phyloP scores from a whole-genome alignment of 78 protist species.

The Dictyostelium firmibasis region DNA sequence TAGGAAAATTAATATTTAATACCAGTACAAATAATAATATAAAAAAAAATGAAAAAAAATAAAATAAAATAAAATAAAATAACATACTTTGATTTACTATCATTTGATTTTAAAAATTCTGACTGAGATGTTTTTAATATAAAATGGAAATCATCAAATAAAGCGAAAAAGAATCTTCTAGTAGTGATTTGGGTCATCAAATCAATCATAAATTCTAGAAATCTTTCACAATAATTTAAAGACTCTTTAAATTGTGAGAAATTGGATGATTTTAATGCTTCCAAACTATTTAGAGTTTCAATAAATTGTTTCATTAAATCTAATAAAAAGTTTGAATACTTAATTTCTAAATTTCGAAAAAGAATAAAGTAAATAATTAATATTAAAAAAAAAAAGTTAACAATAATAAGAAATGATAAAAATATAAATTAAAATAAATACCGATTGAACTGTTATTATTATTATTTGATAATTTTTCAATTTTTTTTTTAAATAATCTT shows the following conservation, averaged over 20 bases:
- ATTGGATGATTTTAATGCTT: background rate
- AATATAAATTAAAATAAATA: background rate
- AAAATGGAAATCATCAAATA: conserved; percentile 84
- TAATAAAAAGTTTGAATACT: conserved; percentile 22
- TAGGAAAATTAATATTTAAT: conserved; percentile 44
- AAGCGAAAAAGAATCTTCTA: conserved; percentile 87
- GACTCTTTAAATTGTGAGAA: background rate
- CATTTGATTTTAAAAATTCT: background rate
- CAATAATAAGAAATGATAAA: background rate
- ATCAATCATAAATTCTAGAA: conserved; percentile 88
- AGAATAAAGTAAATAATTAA: background rate
- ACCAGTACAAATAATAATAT: no score
- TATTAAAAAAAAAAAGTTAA: background rate
- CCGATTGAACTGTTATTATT: background rate
- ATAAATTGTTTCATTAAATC: background rate
- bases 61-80: conserved; percentile 14
- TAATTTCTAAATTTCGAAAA: conserved; percentile 1
- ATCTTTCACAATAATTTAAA: conserved; percentile 66
- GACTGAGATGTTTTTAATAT: conserved; percentile 49
- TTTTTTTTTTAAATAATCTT: conserved; percentile 22
- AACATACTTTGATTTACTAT: background rate
- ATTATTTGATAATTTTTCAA: background rate
- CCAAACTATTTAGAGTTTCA: background rate
- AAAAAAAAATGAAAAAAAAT: conserved; percentile 55
- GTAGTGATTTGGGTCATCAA: conserved; percentile 93